These are phyloP conservation scores for Tylopilus cervinicoccineus DNA, from an alignment of 768 basidiomycete species.

Conservation along the genomic window DNA sequence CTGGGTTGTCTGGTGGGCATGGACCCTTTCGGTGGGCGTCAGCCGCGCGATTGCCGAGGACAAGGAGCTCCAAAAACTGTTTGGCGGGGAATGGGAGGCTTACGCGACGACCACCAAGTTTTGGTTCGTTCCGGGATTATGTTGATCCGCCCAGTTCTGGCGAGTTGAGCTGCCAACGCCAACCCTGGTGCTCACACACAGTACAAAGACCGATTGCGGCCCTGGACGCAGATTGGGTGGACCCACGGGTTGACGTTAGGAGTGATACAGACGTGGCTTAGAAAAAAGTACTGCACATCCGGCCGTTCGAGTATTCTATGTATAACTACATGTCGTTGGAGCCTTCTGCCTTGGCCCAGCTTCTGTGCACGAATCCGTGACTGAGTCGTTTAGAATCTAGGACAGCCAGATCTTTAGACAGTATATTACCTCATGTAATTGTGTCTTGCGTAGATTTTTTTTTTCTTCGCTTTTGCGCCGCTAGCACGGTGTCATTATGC, in stretches of 20 bases:
- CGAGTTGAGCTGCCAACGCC: background rate
- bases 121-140: slow-evolving; percentile 50
- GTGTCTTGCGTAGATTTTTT: no score
- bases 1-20: slow-evolving; percentile 46
- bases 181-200: background rate
- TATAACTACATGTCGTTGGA: background rate
- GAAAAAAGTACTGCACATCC: background rate
- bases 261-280: background rate
- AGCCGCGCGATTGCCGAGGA: slow-evolving; percentile 51
- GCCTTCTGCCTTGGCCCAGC: background rate
- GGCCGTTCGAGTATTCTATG: background rate
- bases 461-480: no score
- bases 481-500: no score
- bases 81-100: slow-evolving; percentile 44
- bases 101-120: slow-evolving; percentile 43
- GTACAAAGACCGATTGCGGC: background rate
- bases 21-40: slow-evolving; percentile 45
- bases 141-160: slow-evolving; percentile 19
- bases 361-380: background rate
- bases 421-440: background rate
- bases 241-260: background rate
- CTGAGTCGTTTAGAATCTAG: background rate
- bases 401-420: background rate
- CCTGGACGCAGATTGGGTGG: background rate
- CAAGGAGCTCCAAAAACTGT: slow-evolving; percentile 42